Percentiles rank a stretch among this genome's conserved stretches.
Conservation (phyloP, 495 filamentous ascomycete genomes). For the Penicillium antarcticum region DNA sequence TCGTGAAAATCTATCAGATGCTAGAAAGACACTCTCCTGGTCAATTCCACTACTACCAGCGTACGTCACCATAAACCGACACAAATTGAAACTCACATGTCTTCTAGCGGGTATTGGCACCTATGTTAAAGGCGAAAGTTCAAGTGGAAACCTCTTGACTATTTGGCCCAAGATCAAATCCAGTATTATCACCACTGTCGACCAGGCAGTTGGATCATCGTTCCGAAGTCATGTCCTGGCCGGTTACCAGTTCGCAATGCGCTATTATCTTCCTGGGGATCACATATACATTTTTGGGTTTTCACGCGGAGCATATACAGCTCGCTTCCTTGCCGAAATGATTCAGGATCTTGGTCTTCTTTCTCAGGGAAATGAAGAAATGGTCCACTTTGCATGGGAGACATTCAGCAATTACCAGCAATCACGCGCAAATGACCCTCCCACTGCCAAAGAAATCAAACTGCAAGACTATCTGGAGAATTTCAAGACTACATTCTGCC, state of each 20-base stretch:
- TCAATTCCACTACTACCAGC: constrained; percentile 43
- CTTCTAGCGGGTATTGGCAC: constrained; percentile 67
- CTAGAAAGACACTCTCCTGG: constrained; percentile 49
- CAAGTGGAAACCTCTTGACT: too few species aligned
- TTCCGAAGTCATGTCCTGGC: constrained; percentile 80
- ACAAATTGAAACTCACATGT: too few species aligned
- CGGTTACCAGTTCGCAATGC: constrained; percentile 84
- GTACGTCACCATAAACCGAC: too few species aligned
- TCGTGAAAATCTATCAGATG: constrained; percentile 76
- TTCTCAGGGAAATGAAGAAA: constrained; percentile 77
- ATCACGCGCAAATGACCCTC: constrained; percentile 46
- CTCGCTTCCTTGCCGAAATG: constrained; percentile 82
- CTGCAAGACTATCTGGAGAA: constrained; percentile 74
- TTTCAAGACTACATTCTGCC: constrained; percentile 80
- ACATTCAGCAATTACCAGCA: constrained; percentile 81
- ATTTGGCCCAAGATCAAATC: constrained; percentile 46
- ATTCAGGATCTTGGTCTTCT: constrained; percentile 75
- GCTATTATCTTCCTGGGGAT: constrained; percentile 73
- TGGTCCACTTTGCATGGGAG: constrained; percentile 83
- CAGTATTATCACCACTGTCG: constrained; percentile 75
- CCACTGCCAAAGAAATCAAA: constrained; percentile 53
- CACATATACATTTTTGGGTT: constrained; percentile 82
- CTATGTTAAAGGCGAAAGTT: constrained; percentile 56
- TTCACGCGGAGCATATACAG: constrained; percentile 77
- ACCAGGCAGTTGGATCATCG: constrained; percentile 75